Evolutionary conservation across 257 asterid genomes (phyloP).

Genomic region (Nicotiana obtusifolia): DNA sequence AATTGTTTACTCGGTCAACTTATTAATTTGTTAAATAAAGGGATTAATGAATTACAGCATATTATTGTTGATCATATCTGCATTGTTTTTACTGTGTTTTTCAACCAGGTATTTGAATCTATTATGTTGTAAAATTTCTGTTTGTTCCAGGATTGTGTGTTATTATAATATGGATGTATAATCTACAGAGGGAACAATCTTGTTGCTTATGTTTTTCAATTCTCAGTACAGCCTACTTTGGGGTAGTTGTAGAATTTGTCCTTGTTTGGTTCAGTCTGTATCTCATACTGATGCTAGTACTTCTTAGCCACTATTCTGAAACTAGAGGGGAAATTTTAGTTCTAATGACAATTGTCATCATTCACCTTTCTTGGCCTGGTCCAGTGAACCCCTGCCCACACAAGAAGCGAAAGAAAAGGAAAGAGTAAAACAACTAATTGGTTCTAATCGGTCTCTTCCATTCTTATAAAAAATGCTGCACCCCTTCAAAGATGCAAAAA

Average conservation of each 20-base stretch:
- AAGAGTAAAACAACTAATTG: background rate
- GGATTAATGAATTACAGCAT: background rate
- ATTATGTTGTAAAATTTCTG: background rate
- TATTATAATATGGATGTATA: background rate
- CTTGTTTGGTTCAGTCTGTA: background rate
- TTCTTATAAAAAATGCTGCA: background rate
- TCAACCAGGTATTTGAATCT: background rate
- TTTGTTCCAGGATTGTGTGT: background rate
- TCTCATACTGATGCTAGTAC: slow-evolving; percentile 1
- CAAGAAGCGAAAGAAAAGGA: background rate
- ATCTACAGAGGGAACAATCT: background rate
- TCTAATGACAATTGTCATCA: background rate
- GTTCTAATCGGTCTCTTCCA: background rate
- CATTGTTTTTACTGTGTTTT: background rate
- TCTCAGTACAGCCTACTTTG: background rate
- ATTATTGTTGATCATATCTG: background rate
- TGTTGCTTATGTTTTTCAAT: background rate
- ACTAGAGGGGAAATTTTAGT: background rate
- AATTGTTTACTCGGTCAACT: background rate
- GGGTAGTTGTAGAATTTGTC: background rate
- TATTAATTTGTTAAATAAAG: background rate
- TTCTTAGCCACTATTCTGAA: background rate
- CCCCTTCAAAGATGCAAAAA: background rate
- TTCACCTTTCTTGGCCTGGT: slow-evolving; percentile 1
- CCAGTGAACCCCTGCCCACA: background rate